A percentile compares a stretch with the other conserved stretches of the same genome.
These are phyloP conservation scores for Chytriomyces sp. DNA, from an alignment of 192 early-diverging fungal genomes.

Conservation along the genomic window DNA sequence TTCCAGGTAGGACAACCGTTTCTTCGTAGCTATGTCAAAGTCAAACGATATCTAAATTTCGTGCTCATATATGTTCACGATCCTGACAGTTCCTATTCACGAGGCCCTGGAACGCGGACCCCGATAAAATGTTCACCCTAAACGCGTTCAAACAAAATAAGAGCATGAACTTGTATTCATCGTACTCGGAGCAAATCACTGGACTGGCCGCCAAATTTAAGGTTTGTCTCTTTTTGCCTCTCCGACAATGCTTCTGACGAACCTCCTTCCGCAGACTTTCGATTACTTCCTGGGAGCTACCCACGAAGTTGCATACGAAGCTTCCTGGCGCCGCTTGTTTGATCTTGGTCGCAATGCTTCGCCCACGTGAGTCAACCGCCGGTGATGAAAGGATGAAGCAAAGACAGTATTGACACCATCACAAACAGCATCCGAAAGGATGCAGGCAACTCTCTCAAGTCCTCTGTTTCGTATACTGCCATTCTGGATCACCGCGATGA, in stretches of 20 bases:
- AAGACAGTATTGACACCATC: no score
- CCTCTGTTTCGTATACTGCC: slow-evolving; percentile 68
- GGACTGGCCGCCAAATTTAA: slow-evolving; percentile 22
- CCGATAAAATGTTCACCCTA: slow-evolving; percentile 66
- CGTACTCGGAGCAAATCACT: slow-evolving; percentile 71
- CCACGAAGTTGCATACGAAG: slow-evolving; percentile 72
- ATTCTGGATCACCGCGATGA: slow-evolving; percentile 78
- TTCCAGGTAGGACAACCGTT: slow-evolving; percentile 50
- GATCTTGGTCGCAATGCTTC: slow-evolving; percentile 49
- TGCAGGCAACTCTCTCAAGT: slow-evolving; percentile 85
- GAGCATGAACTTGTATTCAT: slow-evolving; percentile 65
- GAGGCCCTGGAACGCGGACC: slow-evolving; percentile 73
- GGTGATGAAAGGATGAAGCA: no score
- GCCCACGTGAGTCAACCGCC: slow-evolving; percentile 39
- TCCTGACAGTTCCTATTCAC: slow-evolving; percentile 44
- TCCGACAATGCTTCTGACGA: not conserved
- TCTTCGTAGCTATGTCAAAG: not conserved
- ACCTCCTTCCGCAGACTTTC: slow-evolving; percentile 20
- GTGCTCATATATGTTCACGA: slow-evolving; percentile 2
- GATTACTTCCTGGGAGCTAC: slow-evolving; percentile 30
- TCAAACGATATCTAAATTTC: slow-evolving; percentile 3
- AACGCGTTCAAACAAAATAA: slow-evolving; percentile 66
- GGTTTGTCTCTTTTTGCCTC: not conserved
- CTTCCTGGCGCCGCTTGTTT: slow-evolving; percentile 79
- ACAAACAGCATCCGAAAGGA: slow-evolving; percentile 66